These are phyloP conservation scores for Pinus tabuliformis DNA, from an alignment of 75 land plant genomes.

Conservation along the genomic window DNA sequence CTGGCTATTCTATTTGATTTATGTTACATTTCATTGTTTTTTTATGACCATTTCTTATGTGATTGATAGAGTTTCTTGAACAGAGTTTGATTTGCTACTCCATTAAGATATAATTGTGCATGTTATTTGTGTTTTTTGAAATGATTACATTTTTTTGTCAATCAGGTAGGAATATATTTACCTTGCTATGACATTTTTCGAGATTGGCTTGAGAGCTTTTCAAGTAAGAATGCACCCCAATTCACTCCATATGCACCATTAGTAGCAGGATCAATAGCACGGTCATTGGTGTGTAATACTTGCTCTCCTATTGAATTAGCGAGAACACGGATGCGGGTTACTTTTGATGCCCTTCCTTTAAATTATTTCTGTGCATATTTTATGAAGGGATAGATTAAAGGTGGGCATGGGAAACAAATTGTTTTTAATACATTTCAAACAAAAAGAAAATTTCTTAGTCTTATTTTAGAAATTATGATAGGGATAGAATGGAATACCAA, in stretches of 20 bases:
- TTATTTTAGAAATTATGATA: too few relatives aligned
- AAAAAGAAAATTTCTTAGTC: too few relatives aligned
- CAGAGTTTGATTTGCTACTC: background rate
- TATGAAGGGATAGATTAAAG: too few relatives aligned
- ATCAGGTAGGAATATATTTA: slow-evolving; percentile 92
- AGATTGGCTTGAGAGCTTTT: slow-evolving; percentile 54
- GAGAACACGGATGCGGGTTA: slow-evolving; percentile 90
- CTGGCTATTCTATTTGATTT: background rate
- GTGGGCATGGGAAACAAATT: too few relatives aligned
- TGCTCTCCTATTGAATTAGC: slow-evolving; percentile 96
- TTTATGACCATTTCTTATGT: background rate
- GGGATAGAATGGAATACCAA: too few relatives aligned
- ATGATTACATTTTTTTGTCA: background rate
- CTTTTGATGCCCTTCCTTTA: too few relatives aligned
- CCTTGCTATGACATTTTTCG: slow-evolving; percentile 93
- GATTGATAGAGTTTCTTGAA: background rate
- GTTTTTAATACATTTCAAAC: too few relatives aligned
- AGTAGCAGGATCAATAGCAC: slow-evolving; percentile 75
- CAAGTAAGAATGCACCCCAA: slow-evolving; percentile 38
- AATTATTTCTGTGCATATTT: too few relatives aligned
- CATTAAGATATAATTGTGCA: background rate
- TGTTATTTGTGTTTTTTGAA: background rate
- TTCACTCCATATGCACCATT: slow-evolving; percentile 82
- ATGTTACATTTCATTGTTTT: background rate
- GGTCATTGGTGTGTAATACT: slow-evolving; percentile 82